Conservation (phyloP, 768 basidiomycete genomes). For the Xerocomellus dryophilus region DNA sequence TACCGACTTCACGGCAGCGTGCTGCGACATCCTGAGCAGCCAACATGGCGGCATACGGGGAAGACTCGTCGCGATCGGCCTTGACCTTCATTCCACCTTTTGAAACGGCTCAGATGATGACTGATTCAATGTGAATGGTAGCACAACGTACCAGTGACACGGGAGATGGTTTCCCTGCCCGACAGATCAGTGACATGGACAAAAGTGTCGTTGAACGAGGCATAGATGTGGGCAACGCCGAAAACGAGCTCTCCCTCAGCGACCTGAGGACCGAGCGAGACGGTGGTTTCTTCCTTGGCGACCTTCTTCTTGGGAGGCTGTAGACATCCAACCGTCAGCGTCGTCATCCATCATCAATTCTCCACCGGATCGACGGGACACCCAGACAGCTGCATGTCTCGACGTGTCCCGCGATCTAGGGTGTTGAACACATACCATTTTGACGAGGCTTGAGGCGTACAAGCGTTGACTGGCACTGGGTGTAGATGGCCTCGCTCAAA, state of each 20-base stretch:
- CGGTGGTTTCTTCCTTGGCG: constrained; percentile 76
- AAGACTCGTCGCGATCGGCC: constrained; percentile 99
- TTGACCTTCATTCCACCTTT: constrained; percentile 99
- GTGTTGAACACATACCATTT: constrained; percentile 37
- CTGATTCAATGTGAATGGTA: neutral
- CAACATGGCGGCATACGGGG: constrained; percentile 95
- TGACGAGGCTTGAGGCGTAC: constrained; percentile 30
- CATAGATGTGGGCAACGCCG: constrained; percentile 98
- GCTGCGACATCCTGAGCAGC: constrained; percentile 95
- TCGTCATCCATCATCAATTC: constrained; percentile 46
- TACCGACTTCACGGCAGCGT: constrained; percentile 97
- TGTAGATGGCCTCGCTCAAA: constrained; percentile 3
- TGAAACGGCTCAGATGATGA: neutral
- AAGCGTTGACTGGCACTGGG: constrained; percentile 7
- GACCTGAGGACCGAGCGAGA: constrained; percentile 93
- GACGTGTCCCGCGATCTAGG: neutral
- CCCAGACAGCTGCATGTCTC: neutral
- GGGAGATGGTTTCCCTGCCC: constrained; percentile 98
- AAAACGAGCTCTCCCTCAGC: constrained; percentile 96
- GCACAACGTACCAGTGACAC: constrained; percentile 78
- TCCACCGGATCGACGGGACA: constrained; percentile 2
- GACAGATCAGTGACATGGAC: constrained; percentile 99
- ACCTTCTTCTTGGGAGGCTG: constrained; percentile 87
- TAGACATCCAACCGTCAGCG: constrained; percentile 49
- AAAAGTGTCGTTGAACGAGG: constrained; percentile 99